Percentiles rank a stretch among this genome's conserved stretches.
Conservation (phyloP, 2,329 filamentous ascomycete species). For the Calonectria crousiana region DNA sequence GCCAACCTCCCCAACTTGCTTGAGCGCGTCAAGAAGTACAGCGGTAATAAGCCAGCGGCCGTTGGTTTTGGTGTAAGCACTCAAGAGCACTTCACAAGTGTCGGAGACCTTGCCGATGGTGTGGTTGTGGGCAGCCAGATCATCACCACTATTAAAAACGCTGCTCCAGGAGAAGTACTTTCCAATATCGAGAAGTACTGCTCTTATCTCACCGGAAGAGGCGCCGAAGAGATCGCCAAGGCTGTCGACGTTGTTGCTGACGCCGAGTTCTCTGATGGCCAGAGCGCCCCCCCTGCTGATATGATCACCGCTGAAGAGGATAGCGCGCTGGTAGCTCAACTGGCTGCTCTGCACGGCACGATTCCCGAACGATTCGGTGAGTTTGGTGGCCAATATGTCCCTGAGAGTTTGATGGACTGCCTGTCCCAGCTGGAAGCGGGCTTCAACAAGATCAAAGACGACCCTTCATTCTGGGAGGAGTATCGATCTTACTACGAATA, state of each 20-base stretch:
- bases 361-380: conserved; percentile 92
- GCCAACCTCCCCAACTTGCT: conserved; percentile 85
- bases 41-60: conserved; percentile 88
- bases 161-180: conserved; percentile 52
- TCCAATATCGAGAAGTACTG: conserved; percentile 90
- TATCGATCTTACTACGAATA: conserved; percentile 96
- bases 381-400: conserved; percentile 97
- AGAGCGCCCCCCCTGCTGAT: conserved; percentile 66
- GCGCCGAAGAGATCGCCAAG: conserved; percentile 60
- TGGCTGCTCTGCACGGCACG: conserved; percentile 83
- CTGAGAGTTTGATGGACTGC: conserved; percentile 98
- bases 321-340: conserved; percentile 80
- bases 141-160: conserved; percentile 76
- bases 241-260: conserved; percentile 74
- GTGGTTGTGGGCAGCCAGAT: conserved; percentile 98
- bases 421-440: conserved; percentile 89
- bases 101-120: conserved; percentile 87
- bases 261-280: conserved; percentile 55
- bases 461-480: conserved; percentile 96
- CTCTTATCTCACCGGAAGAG: conserved; percentile 71
- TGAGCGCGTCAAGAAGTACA: conserved; percentile 89
- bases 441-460: conserved; percentile 88
- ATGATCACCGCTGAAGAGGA: conserved; percentile 67
- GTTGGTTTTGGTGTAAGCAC: conserved; percentile 98
- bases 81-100: conserved; percentile 89